A percentile compares a stretch with the other conserved stretches of the same genome.
Evolutionary conservation across 2,329 filamentous ascomycete species (phyloP).

Genomic region (Talaromyces albobiverticillius): DNA sequence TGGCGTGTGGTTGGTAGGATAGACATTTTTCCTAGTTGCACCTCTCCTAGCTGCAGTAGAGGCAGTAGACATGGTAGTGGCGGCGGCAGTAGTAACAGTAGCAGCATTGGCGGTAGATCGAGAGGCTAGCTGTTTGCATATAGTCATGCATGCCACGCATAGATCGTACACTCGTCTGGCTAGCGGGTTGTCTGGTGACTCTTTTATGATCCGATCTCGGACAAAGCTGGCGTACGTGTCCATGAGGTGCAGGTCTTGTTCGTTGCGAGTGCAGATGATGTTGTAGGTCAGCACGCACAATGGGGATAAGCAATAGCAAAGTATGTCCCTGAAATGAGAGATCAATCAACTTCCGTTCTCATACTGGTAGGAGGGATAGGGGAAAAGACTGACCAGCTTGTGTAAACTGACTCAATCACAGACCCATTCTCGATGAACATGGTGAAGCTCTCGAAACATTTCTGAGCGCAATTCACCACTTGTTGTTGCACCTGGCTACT

Average conservation of each 20-base stretch:
- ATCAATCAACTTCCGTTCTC: neutral
- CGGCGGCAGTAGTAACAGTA: neutral
- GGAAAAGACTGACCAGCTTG: neutral
- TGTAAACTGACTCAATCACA: neutral
- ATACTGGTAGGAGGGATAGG: neutral
- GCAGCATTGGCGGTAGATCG: neutral
- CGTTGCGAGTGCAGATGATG: neutral
- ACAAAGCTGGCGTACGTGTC: neutral
- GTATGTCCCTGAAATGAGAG: neutral
- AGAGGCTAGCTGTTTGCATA: neutral
- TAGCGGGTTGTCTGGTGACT: neutral
- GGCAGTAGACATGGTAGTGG: too few species aligned
- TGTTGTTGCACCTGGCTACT: neutral
- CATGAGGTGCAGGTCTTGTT: neutral
- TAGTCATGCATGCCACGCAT: neutral
- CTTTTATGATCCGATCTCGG: neutral
- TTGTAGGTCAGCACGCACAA: conserved; percentile 5
- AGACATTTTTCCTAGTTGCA: neutral
- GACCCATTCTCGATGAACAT: neutral
- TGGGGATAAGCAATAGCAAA: conserved; percentile 1
- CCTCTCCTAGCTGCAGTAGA: too few species aligned
- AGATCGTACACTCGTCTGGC: neutral
- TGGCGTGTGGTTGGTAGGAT: conserved; percentile 11
- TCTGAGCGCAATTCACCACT: neutral
- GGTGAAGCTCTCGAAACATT: neutral